phyloP scores from a whole-genome alignment of 1,284 basidiomycete genomes.

The Microstroma glucosiphilum region DNA sequence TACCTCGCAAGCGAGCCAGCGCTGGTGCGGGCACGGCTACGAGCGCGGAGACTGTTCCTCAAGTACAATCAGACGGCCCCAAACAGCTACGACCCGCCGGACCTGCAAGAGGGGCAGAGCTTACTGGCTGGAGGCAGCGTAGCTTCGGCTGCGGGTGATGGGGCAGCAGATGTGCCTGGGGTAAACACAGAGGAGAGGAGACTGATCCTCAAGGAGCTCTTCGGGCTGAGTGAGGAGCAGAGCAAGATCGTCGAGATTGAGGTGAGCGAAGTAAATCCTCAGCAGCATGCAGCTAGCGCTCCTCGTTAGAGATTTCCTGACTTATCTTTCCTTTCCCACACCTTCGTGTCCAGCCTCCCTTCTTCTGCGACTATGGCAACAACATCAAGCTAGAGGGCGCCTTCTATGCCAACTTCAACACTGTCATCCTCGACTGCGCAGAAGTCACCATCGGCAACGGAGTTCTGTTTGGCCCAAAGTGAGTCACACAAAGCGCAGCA shows the following conservation, averaged over 20 bases:
- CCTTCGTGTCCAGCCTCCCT: not conserved
- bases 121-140: conserved; percentile 10
- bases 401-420: conserved; percentile 40
- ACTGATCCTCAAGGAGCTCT: conserved; percentile 18
- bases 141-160: conserved; percentile 1
- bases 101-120: conserved; percentile 11
- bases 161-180: conserved; percentile 7
- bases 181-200: conserved; percentile 18
- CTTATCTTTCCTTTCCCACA: too few relatives aligned
- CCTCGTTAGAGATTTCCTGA: too few relatives aligned
- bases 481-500: not conserved
- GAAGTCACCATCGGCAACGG: conserved; percentile 32
- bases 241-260: conserved; percentile 21
- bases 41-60: conserved; percentile 13
- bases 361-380: conserved; percentile 29
- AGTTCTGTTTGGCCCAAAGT: conserved; percentile 34
- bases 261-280: conserved; percentile 7
- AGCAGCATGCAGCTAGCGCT: too few relatives aligned
- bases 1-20: conserved; percentile 20
- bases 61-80: conserved; percentile 17
- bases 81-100: conserved; percentile 8
- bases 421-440: conserved; percentile 35
- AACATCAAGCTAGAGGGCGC: conserved; percentile 40
- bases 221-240: conserved; percentile 12
- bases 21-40: conserved; percentile 13